Conservation (phyloP, 805 yeast genomes). For the Kuraishia borneana region DNA sequence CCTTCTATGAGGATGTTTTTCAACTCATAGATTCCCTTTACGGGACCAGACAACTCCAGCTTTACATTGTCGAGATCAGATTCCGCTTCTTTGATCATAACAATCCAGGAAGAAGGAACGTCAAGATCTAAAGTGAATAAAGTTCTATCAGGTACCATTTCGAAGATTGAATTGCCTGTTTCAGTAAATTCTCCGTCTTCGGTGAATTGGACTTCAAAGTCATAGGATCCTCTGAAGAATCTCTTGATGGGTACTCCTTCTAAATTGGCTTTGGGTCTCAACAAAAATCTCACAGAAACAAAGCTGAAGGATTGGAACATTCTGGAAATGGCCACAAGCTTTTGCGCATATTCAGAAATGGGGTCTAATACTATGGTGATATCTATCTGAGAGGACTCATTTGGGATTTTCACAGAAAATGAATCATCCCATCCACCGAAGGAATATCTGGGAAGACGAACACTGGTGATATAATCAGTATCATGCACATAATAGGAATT, state of each 20-base stretch:
- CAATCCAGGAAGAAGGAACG: slow-evolving; percentile 61
- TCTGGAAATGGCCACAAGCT: slow-evolving; percentile 32
- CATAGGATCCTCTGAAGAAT: slow-evolving; percentile 40
- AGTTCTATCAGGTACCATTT: slow-evolving; percentile 37
- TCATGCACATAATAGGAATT: slow-evolving; percentile 16
- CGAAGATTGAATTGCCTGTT: slow-evolving; percentile 26
- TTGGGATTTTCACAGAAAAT: slow-evolving; percentile 3
- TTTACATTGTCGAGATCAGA: slow-evolving; percentile 58
- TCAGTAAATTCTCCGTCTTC: too few species aligned
- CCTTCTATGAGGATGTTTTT: slow-evolving; percentile 60
- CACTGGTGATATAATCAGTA: slow-evolving; percentile 27
- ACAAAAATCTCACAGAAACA: slow-evolving; percentile 38
- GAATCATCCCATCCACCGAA: slow-evolving; percentile 5
- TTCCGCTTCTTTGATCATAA: slow-evolving; percentile 34
- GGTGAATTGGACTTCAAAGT: slow-evolving; percentile 22
- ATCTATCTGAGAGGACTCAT: slow-evolving; percentile 31
- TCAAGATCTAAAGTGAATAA: slow-evolving; percentile 47
- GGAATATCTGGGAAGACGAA: slow-evolving; percentile 34
- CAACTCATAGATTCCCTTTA: slow-evolving; percentile 38
- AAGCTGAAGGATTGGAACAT: slow-evolving; percentile 30
- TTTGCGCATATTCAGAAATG: slow-evolving; percentile 56
- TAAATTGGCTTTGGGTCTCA: slow-evolving; percentile 43
- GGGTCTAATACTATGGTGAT: slow-evolving; percentile 64
- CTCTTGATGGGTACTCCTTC: slow-evolving; percentile 40
- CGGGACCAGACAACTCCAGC: slow-evolving; percentile 23